Evolutionary conservation across 768 basidiomycete genomes (phyloP).

Genomic region (Solioccasus polychromus): DNA sequence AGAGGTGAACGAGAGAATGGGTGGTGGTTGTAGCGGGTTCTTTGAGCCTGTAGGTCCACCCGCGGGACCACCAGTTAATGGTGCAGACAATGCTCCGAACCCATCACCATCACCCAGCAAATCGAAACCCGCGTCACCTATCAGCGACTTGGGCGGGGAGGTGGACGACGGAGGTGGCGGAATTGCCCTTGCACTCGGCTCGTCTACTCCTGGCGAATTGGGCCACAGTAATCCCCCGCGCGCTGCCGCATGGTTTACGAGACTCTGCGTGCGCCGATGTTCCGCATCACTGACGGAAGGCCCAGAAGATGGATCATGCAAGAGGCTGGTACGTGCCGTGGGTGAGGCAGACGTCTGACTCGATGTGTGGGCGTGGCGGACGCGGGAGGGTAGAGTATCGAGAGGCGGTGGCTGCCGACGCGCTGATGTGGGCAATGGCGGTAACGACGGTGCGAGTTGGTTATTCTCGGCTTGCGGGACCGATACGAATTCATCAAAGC

Average conservation of each 20-base stretch:
- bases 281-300: slow-evolving; percentile 38
- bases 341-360: slow-evolving; percentile 14
- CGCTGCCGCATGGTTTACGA: slow-evolving; percentile 56
- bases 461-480: slow-evolving; percentile 2
- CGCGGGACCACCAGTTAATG: too few relatives aligned
- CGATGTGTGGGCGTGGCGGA: slow-evolving; percentile 18
- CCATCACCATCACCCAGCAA: slow-evolving; percentile 13
- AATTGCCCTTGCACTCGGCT: slow-evolving; percentile 27
- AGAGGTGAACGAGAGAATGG: slow-evolving; percentile 20
- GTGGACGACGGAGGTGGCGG: slow-evolving; percentile 24
- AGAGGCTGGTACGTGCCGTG: slow-evolving; percentile 13
- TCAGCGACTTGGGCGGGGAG: slow-evolving; percentile 1
- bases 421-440: slow-evolving; percentile 32
- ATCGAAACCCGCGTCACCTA: slow-evolving; percentile 10
- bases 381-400: slow-evolving; percentile 13
- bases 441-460: slow-evolving; percentile 47
- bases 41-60: too few relatives aligned
- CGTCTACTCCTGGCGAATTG: slow-evolving; percentile 13
- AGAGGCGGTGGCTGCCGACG: slow-evolving; percentile 7
- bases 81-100: neutral
- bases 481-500: slow-evolving; percentile 47
- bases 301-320: slow-evolving; percentile 6
- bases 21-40: slow-evolving; percentile 18
- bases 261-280: slow-evolving; percentile 55
- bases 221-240: slow-evolving; percentile 42